Evolutionary conservation across 352 stramenopile genomes (phyloP), one percentile per base, ranked within the genome.

Genomic region (Phytophthora ramorum): DNA sequence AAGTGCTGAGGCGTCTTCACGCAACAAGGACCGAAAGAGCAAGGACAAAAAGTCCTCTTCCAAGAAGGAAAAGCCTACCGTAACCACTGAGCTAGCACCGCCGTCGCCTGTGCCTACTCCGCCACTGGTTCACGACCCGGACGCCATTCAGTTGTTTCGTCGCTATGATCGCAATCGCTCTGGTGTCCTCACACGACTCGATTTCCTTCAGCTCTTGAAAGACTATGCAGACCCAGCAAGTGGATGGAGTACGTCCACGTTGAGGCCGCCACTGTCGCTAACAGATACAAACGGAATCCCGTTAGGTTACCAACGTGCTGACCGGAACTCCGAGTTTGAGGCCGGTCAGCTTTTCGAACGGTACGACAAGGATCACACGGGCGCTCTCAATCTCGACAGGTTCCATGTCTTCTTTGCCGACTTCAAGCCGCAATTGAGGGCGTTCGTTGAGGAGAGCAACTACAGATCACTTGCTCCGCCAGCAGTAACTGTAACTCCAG

Each of bases 261-360:
- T 63, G 2, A 73, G 81, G 8, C 65, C 64, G 37, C 77, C 83
- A 3, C 54, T 92, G 32, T 85, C 87, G 4, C 71, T 95, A 4
- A 92, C 81, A 0, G 85, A 93, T 41, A 76, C 75, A 4, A 79
- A 52, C 20, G 85, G 85, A 12, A 85, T 91, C 13, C 87, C 87
- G 28, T 58, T 95, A 10, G 87, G 87, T 4, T 95, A 87, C 52
- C 81, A 86, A 55, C 84, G 85, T 26, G 78, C 85, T 26, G 78
- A 85, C 10, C 75, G 71, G 40, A 95, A 95, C 70, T 91, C 83
- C 10, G 87, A 95, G 65, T 95, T 95, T 60, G 87, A 95, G 44
- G 87, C 87, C 37, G 85, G 87, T 1, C 87, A 95, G 64, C 71
- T 95, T 16, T 95, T 95, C 56, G 87, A 92, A 63, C 73, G 85